Conservation (phyloP, 2,329 filamentous ascomycete genomes). For the Aurifilum marmelostoma region DNA sequence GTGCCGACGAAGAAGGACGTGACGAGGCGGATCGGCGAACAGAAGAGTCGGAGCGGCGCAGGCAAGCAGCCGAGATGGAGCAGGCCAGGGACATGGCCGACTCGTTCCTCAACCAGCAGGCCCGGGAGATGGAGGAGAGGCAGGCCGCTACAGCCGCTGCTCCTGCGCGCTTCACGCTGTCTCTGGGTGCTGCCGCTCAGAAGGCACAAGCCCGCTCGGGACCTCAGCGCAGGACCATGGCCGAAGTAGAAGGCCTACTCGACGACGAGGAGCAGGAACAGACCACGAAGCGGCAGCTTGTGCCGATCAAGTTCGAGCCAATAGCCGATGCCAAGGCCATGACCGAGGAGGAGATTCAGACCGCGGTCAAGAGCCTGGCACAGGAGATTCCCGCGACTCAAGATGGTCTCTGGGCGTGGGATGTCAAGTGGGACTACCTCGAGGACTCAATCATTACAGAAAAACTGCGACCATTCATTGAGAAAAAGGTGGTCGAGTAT, state of each 20-base stretch:
- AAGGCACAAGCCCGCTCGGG: conserved; percentile 61
- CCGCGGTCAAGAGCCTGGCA: conserved; percentile 80
- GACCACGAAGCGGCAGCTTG: conserved; percentile 71
- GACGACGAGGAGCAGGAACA: conserved; percentile 90
- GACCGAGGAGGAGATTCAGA: conserved; percentile 83
- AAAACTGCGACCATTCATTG: conserved; percentile 90
- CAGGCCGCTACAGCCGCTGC: conserved; percentile 46
- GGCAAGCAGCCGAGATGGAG: conserved; percentile 72
- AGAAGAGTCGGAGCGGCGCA: conserved; percentile 75
- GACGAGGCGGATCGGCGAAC: conserved; percentile 83
- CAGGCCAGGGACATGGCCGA: conserved; percentile 84
- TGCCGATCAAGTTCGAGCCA: conserved; percentile 82
- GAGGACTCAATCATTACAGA: conserved; percentile 80
- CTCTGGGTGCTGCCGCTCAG: conserved; percentile 85
- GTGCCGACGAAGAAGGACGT: conserved; percentile 71
- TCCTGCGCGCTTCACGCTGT: conserved; percentile 87
- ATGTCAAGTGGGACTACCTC: conserved; percentile 89
- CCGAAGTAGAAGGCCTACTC: conserved; percentile 90
- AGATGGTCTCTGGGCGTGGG: conserved; percentile 87
- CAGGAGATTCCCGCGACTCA: conserved; percentile 88
- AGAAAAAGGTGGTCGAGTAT: conserved; percentile 98
- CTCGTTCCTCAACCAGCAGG: conserved; percentile 85
- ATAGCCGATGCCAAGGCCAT: conserved; percentile 67
- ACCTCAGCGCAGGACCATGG: conserved; percentile 75
- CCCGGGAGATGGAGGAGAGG: conserved; percentile 69